Evolutionary conservation across 2,329 filamentous ascomycete species (phyloP).

Genomic region (Rachicladosporium sp.): DNA sequence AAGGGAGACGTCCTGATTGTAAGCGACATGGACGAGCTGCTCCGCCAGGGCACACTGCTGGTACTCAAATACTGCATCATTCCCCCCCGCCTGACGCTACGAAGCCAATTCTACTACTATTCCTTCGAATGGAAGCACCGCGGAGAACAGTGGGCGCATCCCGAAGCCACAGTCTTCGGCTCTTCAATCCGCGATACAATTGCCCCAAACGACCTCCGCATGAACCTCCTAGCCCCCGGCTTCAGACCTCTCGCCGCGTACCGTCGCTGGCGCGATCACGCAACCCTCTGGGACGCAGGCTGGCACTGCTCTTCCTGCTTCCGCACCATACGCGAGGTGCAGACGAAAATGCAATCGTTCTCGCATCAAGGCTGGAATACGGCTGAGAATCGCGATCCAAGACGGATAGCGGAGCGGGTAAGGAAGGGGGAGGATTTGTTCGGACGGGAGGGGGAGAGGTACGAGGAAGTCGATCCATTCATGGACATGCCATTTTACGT

Average conservation of each 20-base stretch:
- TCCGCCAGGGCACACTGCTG: constrained; percentile 4
- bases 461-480: too few species aligned
- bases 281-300: constrained; percentile 36
- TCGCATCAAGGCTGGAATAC: constrained; percentile 44
- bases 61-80: constrained; percentile 5
- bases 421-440: constrained; percentile 44
- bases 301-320: constrained; percentile 56
- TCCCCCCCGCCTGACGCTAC: constrained; percentile 2
- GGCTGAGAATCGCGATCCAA: constrained; percentile 34
- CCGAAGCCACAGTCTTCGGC: constrained; percentile 48
- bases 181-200: constrained; percentile 31
- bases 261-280: constrained; percentile 27
- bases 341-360: constrained; percentile 45
- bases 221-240: constrained; percentile 31
- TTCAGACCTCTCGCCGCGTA: constrained; percentile 7
- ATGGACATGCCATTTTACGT: constrained; percentile 44
- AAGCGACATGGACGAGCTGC: constrained; percentile 6
- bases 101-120: constrained; percentile 7
- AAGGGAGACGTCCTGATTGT: constrained; percentile 5
- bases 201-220: constrained; percentile 41
- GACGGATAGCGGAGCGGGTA: constrained; percentile 40
- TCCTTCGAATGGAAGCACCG: constrained; percentile 9
- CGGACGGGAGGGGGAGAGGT: constrained; percentile 37
- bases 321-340: constrained; percentile 41
- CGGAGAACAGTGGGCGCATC: constrained; percentile 40